Percentiles rank a stretch among this genome's conserved stretches.
Conservation (phyloP, 2,329 filamentous ascomycete genomes). For the Mycosphaerelloides madeirae region DNA sequence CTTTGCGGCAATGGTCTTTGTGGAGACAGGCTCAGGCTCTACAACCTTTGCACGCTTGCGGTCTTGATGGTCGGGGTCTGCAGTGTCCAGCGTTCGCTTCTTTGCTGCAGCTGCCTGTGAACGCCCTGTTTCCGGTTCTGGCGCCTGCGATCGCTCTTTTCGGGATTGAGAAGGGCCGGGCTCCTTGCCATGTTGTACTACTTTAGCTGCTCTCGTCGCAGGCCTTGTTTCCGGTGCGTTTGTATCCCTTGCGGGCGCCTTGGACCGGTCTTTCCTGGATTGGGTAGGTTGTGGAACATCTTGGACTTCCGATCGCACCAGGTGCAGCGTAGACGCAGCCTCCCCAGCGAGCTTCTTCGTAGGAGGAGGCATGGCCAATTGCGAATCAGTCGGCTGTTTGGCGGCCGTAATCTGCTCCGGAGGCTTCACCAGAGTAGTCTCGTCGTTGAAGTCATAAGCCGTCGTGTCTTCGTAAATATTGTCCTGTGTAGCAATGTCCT, state of each 20-base stretch:
- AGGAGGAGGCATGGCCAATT: conserved; percentile 24
- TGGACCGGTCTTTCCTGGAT: not conserved
- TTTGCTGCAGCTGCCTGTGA: too few species aligned
- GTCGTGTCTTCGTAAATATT: too few species aligned
- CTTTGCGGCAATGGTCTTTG: too few species aligned
- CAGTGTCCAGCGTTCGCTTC: too few species aligned
- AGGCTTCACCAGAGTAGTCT: not conserved
- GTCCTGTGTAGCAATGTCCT: too few species aligned
- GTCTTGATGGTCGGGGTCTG: too few species aligned
- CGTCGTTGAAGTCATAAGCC: not conserved
- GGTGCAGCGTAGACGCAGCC: not conserved
- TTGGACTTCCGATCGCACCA: not conserved
- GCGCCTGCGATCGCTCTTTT: too few species aligned
- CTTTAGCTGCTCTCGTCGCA: not conserved
- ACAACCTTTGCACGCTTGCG: too few species aligned
- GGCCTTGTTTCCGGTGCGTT: not conserved
- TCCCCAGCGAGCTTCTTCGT: not conserved
- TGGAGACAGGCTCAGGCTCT: too few species aligned
- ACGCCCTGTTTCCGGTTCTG: too few species aligned
- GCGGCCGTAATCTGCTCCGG: not conserved
- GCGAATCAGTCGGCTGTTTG: conserved; percentile 8
- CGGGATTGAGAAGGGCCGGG: too few species aligned
- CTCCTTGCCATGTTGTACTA: not conserved
- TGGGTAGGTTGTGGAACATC: not conserved
- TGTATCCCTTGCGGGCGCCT: not conserved